phyloP scores from a whole-genome alignment of 2,329 filamentous ascomycete species.

The Helotiales sp. region DNA sequence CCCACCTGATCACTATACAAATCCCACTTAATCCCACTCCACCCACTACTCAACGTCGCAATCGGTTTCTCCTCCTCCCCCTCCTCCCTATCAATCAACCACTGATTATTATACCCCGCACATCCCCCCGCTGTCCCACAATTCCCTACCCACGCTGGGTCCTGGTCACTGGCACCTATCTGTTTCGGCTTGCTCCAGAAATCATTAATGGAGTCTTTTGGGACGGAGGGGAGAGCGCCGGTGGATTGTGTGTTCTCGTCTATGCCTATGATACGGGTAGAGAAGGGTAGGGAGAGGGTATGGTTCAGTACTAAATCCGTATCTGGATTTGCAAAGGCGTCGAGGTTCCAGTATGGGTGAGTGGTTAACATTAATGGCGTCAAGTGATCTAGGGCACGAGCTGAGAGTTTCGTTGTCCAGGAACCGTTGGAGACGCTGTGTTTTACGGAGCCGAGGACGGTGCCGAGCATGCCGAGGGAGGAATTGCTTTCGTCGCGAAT shows the following conservation, averaged over 20 bases:
- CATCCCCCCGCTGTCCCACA: constrained; percentile 78
- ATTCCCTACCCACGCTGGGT: constrained; percentile 64
- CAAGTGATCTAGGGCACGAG: constrained; percentile 67
- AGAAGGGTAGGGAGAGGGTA: constrained; percentile 70
- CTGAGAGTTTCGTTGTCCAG: constrained; percentile 72
- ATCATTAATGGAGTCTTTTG: constrained; percentile 68
- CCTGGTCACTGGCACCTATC: constrained; percentile 65
- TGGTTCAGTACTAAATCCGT: constrained; percentile 63
- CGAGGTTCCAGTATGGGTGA: constrained; percentile 67
- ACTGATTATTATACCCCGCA: constrained; percentile 70
- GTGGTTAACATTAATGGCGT: constrained; percentile 79
- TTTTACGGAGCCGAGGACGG: constrained; percentile 60
- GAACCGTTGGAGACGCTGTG: constrained; percentile 63
- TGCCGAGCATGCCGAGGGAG: constrained; percentile 60
- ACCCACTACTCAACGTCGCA: constrained; percentile 67
- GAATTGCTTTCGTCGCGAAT: constrained; percentile 56
- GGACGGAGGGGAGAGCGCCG: constrained; percentile 68
- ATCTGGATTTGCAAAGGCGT: constrained; percentile 72
- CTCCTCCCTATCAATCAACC: constrained; percentile 42
- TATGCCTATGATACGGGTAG: constrained; percentile 64
- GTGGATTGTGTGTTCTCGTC: constrained; percentile 73
- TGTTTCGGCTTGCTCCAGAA: constrained; percentile 80
- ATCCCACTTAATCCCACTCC: constrained; percentile 80
- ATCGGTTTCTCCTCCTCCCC: constrained; percentile 42
- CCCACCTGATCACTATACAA: constrained; percentile 83